Evolutionary conservation across 2,329 filamentous ascomycete species (phyloP).

Genomic region (Teratosphaeriaceae sp.): DNA sequence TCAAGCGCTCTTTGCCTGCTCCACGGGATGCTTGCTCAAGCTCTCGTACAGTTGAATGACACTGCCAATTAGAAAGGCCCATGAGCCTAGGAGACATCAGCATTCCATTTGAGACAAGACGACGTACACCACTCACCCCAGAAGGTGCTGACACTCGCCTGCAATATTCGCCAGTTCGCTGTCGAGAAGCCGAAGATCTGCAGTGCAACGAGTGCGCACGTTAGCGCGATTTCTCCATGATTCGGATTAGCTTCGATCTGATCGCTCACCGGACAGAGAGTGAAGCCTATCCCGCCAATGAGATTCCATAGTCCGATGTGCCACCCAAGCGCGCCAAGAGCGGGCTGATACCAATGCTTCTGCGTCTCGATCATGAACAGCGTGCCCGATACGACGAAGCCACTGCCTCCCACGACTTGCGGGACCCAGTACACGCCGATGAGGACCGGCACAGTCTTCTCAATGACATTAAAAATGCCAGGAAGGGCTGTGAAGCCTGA

Average conservation of each 20-base stretch:
- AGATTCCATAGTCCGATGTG: conserved; percentile 24
- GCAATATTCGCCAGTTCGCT: conserved; percentile 20
- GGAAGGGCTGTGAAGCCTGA: conserved; percentile 24
- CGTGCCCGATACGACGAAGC: conserved; percentile 21
- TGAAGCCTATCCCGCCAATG: conserved; percentile 23
- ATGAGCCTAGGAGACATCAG: conserved; percentile 13
- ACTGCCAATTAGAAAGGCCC: conserved; percentile 26
- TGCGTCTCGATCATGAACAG: conserved; percentile 27
- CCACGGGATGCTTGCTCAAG: conserved; percentile 22
- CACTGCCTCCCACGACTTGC: conserved; percentile 20
- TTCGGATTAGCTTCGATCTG: no score
- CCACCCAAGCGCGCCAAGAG: conserved; percentile 21
- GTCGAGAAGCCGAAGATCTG: conserved; percentile 24
- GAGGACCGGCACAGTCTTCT: conserved; percentile 7
- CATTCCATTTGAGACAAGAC: not conserved
- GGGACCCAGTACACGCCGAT: conserved; percentile 22
- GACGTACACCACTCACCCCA: conserved; percentile 14
- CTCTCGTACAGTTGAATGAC: conserved; percentile 25
- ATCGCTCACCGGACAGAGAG: conserved; percentile 18
- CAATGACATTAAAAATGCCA: conserved; percentile 21
- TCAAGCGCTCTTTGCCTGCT: conserved; percentile 8
- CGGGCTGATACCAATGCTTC: conserved; percentile 23
- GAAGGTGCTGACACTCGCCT: conserved; percentile 20
- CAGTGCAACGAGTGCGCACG: no score
- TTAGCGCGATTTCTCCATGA: no score